Evolutionary conservation across 2,329 filamentous ascomycete species (phyloP), one percentile per base, ranked within the genome.

Genomic region (Aspergillus unguis): DNA sequence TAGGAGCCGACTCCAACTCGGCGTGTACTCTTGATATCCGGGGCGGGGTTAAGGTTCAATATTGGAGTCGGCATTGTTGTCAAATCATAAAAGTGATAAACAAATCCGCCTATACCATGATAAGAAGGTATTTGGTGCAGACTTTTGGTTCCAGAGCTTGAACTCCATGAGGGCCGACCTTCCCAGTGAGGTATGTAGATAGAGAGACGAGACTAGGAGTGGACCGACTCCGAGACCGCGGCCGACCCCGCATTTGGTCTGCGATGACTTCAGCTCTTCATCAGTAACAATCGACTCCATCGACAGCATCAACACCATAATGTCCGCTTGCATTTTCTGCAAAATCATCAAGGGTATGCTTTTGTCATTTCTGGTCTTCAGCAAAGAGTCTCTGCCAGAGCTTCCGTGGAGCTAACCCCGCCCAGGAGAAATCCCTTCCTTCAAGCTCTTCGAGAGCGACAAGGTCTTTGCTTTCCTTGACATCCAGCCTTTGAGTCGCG

Each of bases 401-500:
- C 36, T 23, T 10, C 5, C 28, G 28, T 9, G 26, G 3, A 32
- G 17, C 41, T 17, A 17, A 35, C 45, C 43, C 61, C 54, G 59
- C 37, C 55, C 64, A 96, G 92, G 92, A 61, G 92, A 97, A 57
- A 96, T 99, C 71, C 94, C 94, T 44, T 92, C 85, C 63, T 87
- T 97, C 80, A 99, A 96, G 82, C 85, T 99, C 75, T 92, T 90
- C 70, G 94, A 99, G 77, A 94, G 84, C 65, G 88, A 95, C 35
- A 96, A 92, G 77, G 89, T 92, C 42, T 80, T 96, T 57, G 94
- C 94, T 7, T 99, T 99, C 73, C 87, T 99, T 61, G 94, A 99
- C 72, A 96, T 99, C 75, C 86, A 90, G 60, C 94, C 94, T 3
- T 77, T 97, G 25, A 90, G 86, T 72, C 83, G 83, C 67, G 94